phyloP scores from a whole-genome alignment of 2,329 filamentous ascomycete genomes.

The Ascochyta koolunga region DNA sequence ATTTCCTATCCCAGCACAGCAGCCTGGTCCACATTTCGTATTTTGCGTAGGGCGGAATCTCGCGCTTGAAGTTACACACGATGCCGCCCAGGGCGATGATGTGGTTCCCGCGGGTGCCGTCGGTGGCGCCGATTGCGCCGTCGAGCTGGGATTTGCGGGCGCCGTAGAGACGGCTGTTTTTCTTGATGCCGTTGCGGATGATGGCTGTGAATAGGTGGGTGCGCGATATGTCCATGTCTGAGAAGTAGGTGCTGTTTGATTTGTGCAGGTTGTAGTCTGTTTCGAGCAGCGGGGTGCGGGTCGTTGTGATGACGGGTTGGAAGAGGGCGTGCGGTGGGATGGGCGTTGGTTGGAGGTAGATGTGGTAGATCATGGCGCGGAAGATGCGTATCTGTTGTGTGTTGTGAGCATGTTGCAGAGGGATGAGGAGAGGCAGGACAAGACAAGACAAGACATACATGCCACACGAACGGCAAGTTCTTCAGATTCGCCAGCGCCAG shows the following conservation, averaged over 20 bases:
- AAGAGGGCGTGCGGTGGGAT: slow-evolving; percentile 70
- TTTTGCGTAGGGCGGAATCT: slow-evolving; percentile 53
- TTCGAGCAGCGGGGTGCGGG: slow-evolving; percentile 73
- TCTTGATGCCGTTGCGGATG: slow-evolving; percentile 53
- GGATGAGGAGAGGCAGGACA: not conserved
- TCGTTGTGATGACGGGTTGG: slow-evolving; percentile 69
- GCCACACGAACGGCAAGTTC: slow-evolving; percentile 76
- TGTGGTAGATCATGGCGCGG: slow-evolving; percentile 54
- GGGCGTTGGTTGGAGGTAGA: slow-evolving; percentile 52
- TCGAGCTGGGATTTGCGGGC: slow-evolving; percentile 27
- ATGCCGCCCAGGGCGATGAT: slow-evolving; percentile 56
- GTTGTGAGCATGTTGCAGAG: slow-evolving; percentile 11
- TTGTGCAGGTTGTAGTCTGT: slow-evolving; percentile 89
- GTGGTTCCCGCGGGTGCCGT: slow-evolving; percentile 32
- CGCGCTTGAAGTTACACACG: slow-evolving; percentile 55
- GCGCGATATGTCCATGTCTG: slow-evolving; percentile 82
- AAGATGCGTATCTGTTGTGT: slow-evolving; percentile 52
- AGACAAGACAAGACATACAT: slow-evolving; percentile 58
- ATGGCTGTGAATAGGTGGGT: slow-evolving; percentile 74
- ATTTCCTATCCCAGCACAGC: slow-evolving; percentile 58
- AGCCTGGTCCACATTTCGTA: slow-evolving; percentile 58
- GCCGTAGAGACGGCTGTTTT: slow-evolving; percentile 31
- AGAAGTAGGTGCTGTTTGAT: slow-evolving; percentile 84
- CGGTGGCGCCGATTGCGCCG: slow-evolving; percentile 23
- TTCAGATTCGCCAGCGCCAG: slow-evolving; percentile 67